Percentiles rank a stretch among this genome's conserved stretches.
Evolutionary conservation across 1,284 basidiomycete genomes (phyloP).

Genomic region (Thecaphora frezii): DNA sequence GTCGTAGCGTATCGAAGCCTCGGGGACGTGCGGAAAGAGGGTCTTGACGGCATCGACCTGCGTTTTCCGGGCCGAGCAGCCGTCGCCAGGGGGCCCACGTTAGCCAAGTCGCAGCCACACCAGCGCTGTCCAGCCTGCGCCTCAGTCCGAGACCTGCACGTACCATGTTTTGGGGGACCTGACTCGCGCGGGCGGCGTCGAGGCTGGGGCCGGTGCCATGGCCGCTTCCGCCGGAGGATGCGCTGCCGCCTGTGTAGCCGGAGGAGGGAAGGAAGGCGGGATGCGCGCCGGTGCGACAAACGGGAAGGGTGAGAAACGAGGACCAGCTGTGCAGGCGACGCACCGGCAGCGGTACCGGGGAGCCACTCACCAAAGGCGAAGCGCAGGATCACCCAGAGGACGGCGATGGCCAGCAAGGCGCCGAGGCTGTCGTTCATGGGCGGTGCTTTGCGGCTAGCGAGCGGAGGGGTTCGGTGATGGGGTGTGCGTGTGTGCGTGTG

Average conservation of each 20-base stretch:
- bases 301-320: background rate
- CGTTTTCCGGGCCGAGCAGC: background rate
- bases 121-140: background rate
- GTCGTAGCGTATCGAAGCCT: constrained; percentile 50
- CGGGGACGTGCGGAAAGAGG: constrained; percentile 52
- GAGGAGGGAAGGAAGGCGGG: background rate
- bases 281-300: too few species aligned
- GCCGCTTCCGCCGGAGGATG: constrained; percentile 6
- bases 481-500: too few species aligned
- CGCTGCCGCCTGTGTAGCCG: constrained; percentile 9
- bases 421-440: constrained; percentile 55
- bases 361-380: constrained; percentile 33
- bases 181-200: constrained; percentile 26
- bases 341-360: background rate
- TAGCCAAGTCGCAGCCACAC: constrained; percentile 2
- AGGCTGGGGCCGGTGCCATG: constrained; percentile 12
- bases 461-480: too few species aligned
- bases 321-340: too few species aligned
- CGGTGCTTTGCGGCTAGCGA: too few species aligned
- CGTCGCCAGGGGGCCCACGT: background rate
- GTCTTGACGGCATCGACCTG: constrained; percentile 46
- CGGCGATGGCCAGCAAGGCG: constrained; percentile 45
- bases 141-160: constrained; percentile 1
- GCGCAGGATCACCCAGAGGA: constrained; percentile 49
- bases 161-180: constrained; percentile 37